Base-by-base conservation (phyloP, 2,329 filamentous ascomycete genomes). In the Lasiodiplodia hormozganensis region DNA sequence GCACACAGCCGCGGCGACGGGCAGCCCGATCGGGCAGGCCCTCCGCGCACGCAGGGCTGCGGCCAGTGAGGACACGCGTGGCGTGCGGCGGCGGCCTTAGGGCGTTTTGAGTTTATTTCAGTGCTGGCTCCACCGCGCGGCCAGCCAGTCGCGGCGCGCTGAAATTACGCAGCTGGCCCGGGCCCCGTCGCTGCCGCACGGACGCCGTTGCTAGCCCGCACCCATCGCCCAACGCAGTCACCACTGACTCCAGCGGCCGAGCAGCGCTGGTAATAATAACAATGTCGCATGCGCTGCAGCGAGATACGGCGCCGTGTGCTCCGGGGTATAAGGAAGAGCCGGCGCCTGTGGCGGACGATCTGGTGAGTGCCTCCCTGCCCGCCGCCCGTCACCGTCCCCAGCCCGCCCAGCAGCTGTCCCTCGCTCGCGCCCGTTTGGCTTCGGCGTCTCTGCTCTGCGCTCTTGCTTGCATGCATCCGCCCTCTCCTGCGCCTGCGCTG, bases 321-420 rank as follows among this genome's bases (percentile, higher is more conserved):
- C 77, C 77, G 73, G 79, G 77, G 76, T 80, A 81, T 80, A 80
- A 81, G 78, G 78, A 80, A 80, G 78, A 79, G 74, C 76, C 78
- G 77, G 79, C 77, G 77, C 78, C 79, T 78, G 78, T 77, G 78
- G 78, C 78, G 78, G 78, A 76, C 75, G 77, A 77, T 73, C 77
- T 80, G 75, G 79, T 81, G 76, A 81, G 79, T 75, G 72, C 73
- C 74, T 78, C 76, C 78, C 76, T 76, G 74, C 69, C 62, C 69
- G 64, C 69, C 68, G 56, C 67, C 66, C 56, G 53, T 62, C 53
- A 58, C 53, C 54, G n/a, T 51, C 54, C 43, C 71, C 53, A 52
- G 52, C 54, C 65, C 70, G 70, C 71, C 70, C 65, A 64, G 34
- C 65, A 64, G 34, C 68, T 51, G 67, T 70, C 68, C 70, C 67